A percentile compares a stretch with the other conserved stretches of the same genome.
phyloP scores from a whole-genome alignment of 768 basidiomycete genomes.

The Xanthoconium purpureum region DNA sequence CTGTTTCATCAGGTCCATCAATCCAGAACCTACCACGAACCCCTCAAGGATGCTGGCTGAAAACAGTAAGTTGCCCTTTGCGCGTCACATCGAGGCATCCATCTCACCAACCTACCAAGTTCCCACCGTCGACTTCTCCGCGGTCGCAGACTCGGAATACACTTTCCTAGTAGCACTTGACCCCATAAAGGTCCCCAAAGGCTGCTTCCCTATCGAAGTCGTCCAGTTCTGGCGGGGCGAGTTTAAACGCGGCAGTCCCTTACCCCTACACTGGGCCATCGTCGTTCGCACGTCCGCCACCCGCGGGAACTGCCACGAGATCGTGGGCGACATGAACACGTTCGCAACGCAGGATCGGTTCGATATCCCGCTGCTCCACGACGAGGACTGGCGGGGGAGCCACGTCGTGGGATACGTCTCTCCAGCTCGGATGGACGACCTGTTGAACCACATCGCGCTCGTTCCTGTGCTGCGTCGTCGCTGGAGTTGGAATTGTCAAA shows the following conservation, averaged over 20 bases:
- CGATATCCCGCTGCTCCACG: conserved; percentile 11
- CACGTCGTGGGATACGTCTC: conserved; percentile 24
- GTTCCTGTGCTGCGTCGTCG: conserved; percentile 17
- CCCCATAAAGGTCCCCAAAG: conserved; percentile 16
- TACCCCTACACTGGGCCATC: conserved; percentile 30
- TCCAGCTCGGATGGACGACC: conserved; percentile 9
- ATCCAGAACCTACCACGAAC: not conserved
- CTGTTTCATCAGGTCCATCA: not conserved
- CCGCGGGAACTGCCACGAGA: conserved; percentile 28
- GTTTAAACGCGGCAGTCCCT: conserved; percentile 3
- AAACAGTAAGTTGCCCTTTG: not conserved
- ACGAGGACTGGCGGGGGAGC: conserved; percentile 25
- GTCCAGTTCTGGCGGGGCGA: conserved; percentile 32
- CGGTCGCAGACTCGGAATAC: not conserved
- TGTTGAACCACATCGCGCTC: conserved; percentile 19
- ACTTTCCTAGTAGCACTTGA: conserved; percentile 10
- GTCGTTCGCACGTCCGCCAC: conserved; percentile 19
- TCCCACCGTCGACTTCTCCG: not conserved
- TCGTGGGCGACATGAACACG: conserved; percentile 26
- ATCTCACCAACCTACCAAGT: conserved; percentile 1
- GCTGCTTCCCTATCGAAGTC: conserved; percentile 23
- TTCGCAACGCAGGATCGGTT: conserved; percentile 16
- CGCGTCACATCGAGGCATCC: not conserved
- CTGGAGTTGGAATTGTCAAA: conserved; percentile 26
- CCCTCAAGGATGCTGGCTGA: conserved; percentile 1